These are phyloP conservation scores for Sarcodon sp. DNA, from an alignment of 768 basidiomycete species.

Conservation along the genomic window DNA sequence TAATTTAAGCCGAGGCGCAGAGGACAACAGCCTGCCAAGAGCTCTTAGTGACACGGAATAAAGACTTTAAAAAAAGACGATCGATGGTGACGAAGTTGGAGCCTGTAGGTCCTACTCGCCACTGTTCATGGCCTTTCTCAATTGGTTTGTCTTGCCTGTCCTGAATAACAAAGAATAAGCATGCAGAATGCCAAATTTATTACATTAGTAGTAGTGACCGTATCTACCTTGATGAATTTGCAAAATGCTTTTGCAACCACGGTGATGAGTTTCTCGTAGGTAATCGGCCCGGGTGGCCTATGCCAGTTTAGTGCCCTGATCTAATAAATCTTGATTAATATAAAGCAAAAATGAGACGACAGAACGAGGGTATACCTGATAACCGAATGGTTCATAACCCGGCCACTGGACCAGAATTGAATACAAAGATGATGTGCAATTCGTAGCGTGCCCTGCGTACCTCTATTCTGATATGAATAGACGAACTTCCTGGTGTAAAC, in stretches of 20 bases:
- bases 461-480: too few species aligned
- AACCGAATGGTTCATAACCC: constrained; percentile 64
- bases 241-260: constrained; percentile 68
- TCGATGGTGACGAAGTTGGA: neutral
- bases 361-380: constrained; percentile 23
- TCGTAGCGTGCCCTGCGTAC: too few species aligned
- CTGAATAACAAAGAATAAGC: too few species aligned
- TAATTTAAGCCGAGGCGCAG: too few species aligned
- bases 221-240: constrained; percentile 40
- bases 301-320: constrained; percentile 75
- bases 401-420: constrained; percentile 43
- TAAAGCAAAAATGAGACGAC: too few species aligned
- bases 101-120: neutral
- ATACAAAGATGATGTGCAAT: too few species aligned
- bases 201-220: too few species aligned
- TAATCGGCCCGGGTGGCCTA: constrained; percentile 68
- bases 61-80: neutral
- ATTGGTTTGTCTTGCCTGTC: too few species aligned
- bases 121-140: neutral
- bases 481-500: too few species aligned
- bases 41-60: neutral
- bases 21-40: neutral
- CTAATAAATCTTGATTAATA: neutral
- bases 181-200: too few species aligned
- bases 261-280: constrained; percentile 62